Percentiles rank a stretch among this genome's conserved stretches.
Conservation (phyloP, 148 eudicot genomes). For the Tetragonia tetragonoides region DNA sequence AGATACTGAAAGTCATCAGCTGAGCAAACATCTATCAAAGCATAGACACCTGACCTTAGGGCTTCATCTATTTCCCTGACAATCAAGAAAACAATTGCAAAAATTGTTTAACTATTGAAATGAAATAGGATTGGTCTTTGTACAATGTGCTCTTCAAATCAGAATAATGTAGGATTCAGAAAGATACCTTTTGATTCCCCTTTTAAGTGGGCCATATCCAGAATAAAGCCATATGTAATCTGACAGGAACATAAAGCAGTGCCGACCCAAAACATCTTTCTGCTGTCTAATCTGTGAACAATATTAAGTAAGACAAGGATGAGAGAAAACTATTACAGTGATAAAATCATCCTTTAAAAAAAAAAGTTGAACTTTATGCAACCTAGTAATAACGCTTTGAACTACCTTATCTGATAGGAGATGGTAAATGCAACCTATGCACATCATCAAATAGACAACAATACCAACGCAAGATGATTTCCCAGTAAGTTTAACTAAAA, state of each 20-base stretch:
- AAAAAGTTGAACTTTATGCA: too few relatives aligned
- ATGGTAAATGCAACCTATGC: too few relatives aligned
- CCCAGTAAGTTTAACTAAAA: too few relatives aligned
- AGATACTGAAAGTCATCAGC: conserved; percentile 81
- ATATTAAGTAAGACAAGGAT: conserved; percentile 1
- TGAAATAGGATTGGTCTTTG: background rate
- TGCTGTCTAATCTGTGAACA: conserved; percentile 83
- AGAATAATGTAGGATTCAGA: background rate
- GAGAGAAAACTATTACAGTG: background rate
- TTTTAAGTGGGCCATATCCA: conserved; percentile 65
- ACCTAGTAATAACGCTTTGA: too few relatives aligned
- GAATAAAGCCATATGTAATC: conserved; percentile 68
- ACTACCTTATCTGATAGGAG: too few relatives aligned
- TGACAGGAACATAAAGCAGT: conserved; percentile 61
- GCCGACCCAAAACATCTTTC: conserved; percentile 60
- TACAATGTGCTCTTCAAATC: background rate
- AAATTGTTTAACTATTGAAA: background rate
- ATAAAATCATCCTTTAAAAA: background rate
- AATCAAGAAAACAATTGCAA: background rate
- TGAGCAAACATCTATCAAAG: conserved; percentile 84
- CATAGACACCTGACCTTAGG: conserved; percentile 82
- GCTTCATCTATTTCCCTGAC: conserved; percentile 89
- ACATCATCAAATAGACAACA: too few relatives aligned
- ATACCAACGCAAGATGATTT: too few relatives aligned
- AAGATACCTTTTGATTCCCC: conserved; percentile 66